phyloP scores from a whole-genome alignment of 345 rosid genomes.

The Acer saccharum region DNA sequence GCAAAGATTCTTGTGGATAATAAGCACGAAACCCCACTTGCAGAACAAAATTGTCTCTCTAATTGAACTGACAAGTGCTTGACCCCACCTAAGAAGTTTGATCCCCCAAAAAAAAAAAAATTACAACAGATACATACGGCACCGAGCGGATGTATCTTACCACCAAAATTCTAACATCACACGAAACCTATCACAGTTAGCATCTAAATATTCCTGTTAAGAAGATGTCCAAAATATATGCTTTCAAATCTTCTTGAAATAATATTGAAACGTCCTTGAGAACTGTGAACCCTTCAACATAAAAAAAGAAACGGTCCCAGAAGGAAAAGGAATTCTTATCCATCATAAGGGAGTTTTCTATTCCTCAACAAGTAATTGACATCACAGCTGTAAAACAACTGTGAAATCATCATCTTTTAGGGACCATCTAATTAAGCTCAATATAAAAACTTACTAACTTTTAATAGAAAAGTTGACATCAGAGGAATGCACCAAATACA shows the following conservation, averaged over 20 bases:
- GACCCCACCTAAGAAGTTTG: background rate
- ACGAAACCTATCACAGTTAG: background rate
- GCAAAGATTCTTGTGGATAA: constrained; percentile 7
- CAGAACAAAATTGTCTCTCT: constrained; percentile 6
- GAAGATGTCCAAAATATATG: background rate
- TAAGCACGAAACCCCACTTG: background rate
- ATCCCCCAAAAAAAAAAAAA: background rate
- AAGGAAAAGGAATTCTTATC: background rate
- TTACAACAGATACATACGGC: background rate
- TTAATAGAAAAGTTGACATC: background rate
- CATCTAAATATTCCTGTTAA: constrained; percentile 14
- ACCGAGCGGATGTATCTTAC: background rate
- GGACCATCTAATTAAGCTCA: constrained; percentile 17
- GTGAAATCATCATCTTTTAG: constrained; percentile 9
- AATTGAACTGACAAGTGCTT: background rate
- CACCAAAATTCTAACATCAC: background rate
- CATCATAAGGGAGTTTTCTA: background rate
- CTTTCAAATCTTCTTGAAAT: background rate
- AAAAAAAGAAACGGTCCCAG: background rate
- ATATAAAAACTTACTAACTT: background rate
- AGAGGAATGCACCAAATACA: background rate
- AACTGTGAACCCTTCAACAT: constrained; percentile 2
- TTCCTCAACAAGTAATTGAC: background rate
- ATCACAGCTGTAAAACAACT: background rate
- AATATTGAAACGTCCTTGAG: constrained; percentile 5